These are phyloP conservation scores for Cicer pinnatifidum DNA, from an alignment of 306 rosid genomes.

Conservation along the genomic window DNA sequence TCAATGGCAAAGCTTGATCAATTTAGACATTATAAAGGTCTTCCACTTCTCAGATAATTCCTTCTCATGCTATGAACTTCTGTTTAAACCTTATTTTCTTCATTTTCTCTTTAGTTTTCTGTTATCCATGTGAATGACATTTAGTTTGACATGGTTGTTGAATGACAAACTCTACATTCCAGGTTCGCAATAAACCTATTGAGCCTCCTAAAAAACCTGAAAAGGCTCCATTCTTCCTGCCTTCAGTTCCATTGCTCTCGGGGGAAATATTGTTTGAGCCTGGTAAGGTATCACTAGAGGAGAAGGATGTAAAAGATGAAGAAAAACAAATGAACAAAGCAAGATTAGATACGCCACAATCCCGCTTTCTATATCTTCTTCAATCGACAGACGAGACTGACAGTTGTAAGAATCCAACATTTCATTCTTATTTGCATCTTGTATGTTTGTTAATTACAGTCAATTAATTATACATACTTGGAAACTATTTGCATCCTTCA, in stretches of 20 bases:
- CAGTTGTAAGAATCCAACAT: slow-evolving; percentile 57
- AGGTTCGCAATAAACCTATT: slow-evolving; percentile 90
- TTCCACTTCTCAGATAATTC: slow-evolving; percentile 42
- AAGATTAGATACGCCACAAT: slow-evolving; percentile 49
- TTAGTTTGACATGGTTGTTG: slow-evolving; percentile 41
- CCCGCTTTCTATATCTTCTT: slow-evolving; percentile 69
- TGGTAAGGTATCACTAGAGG: slow-evolving; percentile 52
- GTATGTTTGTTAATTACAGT: background rate
- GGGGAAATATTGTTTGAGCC: slow-evolving; percentile 89
- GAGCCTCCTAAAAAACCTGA: slow-evolving; percentile 97
- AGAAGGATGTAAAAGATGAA: slow-evolving; percentile 45
- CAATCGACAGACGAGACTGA: slow-evolving; percentile 59
- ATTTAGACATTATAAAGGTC: slow-evolving; percentile 92
- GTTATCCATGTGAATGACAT: slow-evolving; percentile 23
- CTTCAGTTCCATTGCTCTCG: slow-evolving; percentile 80
- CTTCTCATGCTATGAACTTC: slow-evolving; percentile 43
- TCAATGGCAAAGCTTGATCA: slow-evolving; percentile 96
- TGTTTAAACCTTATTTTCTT: slow-evolving; percentile 22
- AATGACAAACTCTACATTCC: slow-evolving; percentile 42
- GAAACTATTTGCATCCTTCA: slow-evolving; percentile 16
- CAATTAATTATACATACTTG: slow-evolving; percentile 21
- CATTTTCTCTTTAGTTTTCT: slow-evolving; percentile 10
- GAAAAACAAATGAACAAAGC: slow-evolving; percentile 45
- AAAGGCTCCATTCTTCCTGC: slow-evolving; percentile 93
- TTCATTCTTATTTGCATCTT: slow-evolving; percentile 32